Percentiles rank a stretch among this genome's conserved stretches.
These are phyloP conservation scores for Metarhizium rileyi DNA, from an alignment of 2,329 filamentous ascomycete genomes.

Conservation along the genomic window DNA sequence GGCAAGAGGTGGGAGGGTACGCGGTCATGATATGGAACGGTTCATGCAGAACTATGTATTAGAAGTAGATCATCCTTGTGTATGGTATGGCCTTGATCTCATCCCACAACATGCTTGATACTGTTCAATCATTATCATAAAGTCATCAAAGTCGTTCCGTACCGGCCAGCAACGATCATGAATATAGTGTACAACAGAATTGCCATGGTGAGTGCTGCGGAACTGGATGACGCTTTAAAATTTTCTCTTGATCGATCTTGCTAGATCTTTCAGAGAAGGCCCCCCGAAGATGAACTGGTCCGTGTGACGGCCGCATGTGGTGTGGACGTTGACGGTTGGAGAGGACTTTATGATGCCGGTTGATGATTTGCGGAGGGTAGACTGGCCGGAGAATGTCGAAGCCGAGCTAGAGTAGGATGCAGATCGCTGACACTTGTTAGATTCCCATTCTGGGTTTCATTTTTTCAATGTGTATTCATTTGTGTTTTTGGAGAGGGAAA, in stretches of 20 bases:
- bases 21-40: too few species aligned
- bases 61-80: neutral
- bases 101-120: neutral
- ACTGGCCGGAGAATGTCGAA: constrained; percentile 14
- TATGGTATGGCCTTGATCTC: neutral
- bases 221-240: neutral
- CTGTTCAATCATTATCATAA: constrained; percentile 2
- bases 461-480: neutral
- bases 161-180: constrained; percentile 17
- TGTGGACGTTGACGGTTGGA: constrained; percentile 41
- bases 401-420: constrained; percentile 21
- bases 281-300: constrained; percentile 44
- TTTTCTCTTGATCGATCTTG: constrained; percentile 29
- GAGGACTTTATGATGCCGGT: constrained; percentile 25
- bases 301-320: constrained; percentile 45
- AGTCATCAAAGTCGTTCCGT: constrained; percentile 14
- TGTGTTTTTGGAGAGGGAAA: neutral
- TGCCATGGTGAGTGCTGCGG: constrained; percentile 6
- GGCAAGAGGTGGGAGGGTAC: neutral
- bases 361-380: constrained; percentile 20
- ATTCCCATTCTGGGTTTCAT: constrained; percentile 1
- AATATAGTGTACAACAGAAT: constrained; percentile 6
- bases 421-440: constrained; percentile 18
- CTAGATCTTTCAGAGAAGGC: constrained; percentile 33
- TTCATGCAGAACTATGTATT: neutral